Percentiles rank a stretch among this genome's conserved stretches.
Conservation (phyloP, 1,139 yeast species). For the Candida buenavistaensis region DNA sequence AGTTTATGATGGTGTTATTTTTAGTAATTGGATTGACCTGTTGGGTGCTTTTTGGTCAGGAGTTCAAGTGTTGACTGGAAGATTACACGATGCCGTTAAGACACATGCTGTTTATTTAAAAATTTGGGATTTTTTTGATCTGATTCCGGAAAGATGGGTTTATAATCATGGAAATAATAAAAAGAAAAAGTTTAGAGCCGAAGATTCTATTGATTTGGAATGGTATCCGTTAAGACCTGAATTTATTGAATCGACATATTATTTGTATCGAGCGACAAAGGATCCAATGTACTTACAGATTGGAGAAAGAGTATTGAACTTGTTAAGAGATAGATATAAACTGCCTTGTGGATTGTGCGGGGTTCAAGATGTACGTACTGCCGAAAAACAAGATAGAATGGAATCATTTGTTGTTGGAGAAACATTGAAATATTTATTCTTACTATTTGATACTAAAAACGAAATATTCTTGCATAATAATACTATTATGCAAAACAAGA, state of each 20-base stretch:
- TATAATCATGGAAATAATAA: constrained; percentile 21
- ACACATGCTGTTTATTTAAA: constrained; percentile 69
- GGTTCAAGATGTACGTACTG: constrained; percentile 63
- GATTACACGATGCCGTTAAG: constrained; percentile 61
- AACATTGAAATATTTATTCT: constrained; percentile 78
- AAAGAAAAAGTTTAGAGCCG: constrained; percentile 12
- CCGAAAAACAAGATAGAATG: constrained; percentile 74
- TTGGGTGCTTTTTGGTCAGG: constrained; percentile 90
- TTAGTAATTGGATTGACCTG: constrained; percentile 78
- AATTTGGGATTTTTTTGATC: constrained; percentile 78
- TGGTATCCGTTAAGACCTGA: constrained; percentile 96
- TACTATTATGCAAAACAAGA: constrained; percentile 38
- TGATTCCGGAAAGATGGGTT: constrained; percentile 88
- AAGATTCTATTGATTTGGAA: constrained; percentile 54
- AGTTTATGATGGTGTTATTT: constrained; percentile 47
- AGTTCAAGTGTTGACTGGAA: constrained; percentile 76
- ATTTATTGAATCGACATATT: constrained; percentile 84
- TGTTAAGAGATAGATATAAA: constrained; percentile 52
- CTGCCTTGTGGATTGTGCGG: constrained; percentile 85
- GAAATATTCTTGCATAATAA: constrained; percentile 43
- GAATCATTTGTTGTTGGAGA: constrained; percentile 90
- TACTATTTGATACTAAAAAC: constrained; percentile 71
- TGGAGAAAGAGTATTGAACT: constrained; percentile 63
- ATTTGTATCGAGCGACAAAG: constrained; percentile 76
- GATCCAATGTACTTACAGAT: constrained; percentile 83